Evolutionary conservation across 768 basidiomycete genomes (phyloP).

Genomic region (Kwoniella mangroviensis): DNA sequence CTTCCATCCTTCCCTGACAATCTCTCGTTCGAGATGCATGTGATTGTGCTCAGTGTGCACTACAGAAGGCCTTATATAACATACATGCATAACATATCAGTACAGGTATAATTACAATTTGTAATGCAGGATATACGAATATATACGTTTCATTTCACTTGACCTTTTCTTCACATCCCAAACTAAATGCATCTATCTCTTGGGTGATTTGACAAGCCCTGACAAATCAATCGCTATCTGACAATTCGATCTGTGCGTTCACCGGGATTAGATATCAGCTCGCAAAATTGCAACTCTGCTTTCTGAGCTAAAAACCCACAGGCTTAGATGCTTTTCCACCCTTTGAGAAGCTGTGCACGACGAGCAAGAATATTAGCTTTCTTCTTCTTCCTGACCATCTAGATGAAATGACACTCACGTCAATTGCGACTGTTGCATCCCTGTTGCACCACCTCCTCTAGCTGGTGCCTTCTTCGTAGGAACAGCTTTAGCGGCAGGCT

Average conservation of each 20-base stretch:
- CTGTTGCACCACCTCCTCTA: slow-evolving; percentile 12
- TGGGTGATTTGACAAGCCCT: background rate
- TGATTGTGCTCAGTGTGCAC: too few relatives aligned
- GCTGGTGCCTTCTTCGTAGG: slow-evolving; percentile 50
- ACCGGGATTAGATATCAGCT: too few relatives aligned
- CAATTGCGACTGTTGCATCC: slow-evolving; percentile 27
- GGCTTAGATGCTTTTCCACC: slow-evolving; percentile 31
- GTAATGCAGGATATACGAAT: background rate
- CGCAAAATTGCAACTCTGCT: too few relatives aligned
- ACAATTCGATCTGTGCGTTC: slow-evolving; percentile 32
- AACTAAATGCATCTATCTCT: background rate
- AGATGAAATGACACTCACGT: slow-evolving; percentile 7
- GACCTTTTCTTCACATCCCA: background rate
- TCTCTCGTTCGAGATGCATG: too few relatives aligned
- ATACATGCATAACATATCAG: background rate
- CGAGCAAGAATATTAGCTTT: background rate
- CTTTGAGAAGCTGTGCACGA: slow-evolving; percentile 30
- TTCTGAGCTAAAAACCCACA: slow-evolving; percentile 12
- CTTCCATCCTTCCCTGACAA: background rate
- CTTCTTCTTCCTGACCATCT: background rate
- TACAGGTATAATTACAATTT: background rate
- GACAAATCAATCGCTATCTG: slow-evolving; percentile 18
- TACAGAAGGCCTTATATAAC: too few relatives aligned
- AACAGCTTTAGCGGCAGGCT: slow-evolving; percentile 64
- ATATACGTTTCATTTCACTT: background rate